Evolutionary conservation across 768 basidiomycete genomes (phyloP).

Genomic region (Leucosporidium creatinivorum): DNA sequence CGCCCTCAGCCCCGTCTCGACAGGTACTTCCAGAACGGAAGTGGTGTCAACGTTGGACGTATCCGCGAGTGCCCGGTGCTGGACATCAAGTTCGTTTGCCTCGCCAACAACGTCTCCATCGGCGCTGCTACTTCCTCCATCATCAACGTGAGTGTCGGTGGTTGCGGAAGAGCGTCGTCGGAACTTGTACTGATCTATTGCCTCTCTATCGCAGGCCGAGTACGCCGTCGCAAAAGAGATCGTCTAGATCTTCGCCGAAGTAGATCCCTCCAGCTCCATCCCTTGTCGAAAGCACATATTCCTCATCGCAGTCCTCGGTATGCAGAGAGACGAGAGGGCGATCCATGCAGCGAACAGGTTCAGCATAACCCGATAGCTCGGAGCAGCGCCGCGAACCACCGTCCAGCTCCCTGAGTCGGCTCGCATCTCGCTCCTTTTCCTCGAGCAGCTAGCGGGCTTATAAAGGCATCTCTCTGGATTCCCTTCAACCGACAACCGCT

Average conservation of each 20-base stretch:
- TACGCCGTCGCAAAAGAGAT: constrained; percentile 35
- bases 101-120: constrained; percentile 88
- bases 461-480: too few relatives aligned
- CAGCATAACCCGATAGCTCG: too few relatives aligned
- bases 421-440: too few relatives aligned
- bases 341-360: too few relatives aligned
- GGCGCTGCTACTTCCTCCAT: constrained; percentile 95
- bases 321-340: too few relatives aligned
- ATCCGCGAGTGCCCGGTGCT: constrained; percentile 84
- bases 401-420: too few relatives aligned
- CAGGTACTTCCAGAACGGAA: constrained; percentile 78
- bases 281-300: too few relatives aligned
- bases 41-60: constrained; percentile 82
- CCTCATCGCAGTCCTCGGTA: too few relatives aligned
- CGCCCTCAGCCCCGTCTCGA: constrained; percentile 91
- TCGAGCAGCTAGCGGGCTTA: too few relatives aligned
- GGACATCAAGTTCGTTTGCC: constrained; percentile 90
- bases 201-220: constrained; percentile 18
- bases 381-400: too few relatives aligned
- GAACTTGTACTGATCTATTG: not conserved
- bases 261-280: too few relatives aligned
- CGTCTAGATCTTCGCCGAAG: constrained; percentile 4
- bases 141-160: constrained; percentile 57
- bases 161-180: not conserved
- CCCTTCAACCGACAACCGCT: too few relatives aligned